Evolutionary conservation across 2,329 filamentous ascomycete genomes (phyloP).

Genomic region (Simplicillium aogashimaense): DNA sequence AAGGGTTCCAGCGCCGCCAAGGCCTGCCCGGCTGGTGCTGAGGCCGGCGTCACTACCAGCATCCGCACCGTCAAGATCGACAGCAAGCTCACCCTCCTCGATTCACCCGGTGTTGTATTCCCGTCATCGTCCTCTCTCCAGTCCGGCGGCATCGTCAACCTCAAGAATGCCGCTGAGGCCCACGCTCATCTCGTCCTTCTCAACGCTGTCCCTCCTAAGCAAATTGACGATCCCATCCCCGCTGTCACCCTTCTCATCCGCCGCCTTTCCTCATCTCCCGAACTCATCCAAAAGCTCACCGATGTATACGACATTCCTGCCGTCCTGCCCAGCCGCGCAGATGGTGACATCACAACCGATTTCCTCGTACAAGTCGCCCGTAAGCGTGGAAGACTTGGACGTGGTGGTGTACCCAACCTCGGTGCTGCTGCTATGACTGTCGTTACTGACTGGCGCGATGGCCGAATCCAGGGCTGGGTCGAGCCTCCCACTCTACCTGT

Average conservation of each 20-base stretch:
- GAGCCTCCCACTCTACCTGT: conserved; percentile 62
- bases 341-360: conserved; percentile 73
- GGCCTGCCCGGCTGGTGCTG: conserved; percentile 80
- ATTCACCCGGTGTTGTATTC: conserved; percentile 93
- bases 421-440: conserved; percentile 83
- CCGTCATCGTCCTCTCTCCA: conserved; percentile 47
- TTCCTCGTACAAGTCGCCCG: conserved; percentile 92
- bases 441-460: conserved; percentile 93
- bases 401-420: conserved; percentile 84
- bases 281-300: conserved; percentile 69
- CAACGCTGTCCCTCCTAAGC: conserved; percentile 86
- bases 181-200: conserved; percentile 80
- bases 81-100: conserved; percentile 85
- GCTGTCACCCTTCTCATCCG: conserved; percentile 78
- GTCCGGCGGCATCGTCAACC: conserved; percentile 30
- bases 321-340: conserved; percentile 54
- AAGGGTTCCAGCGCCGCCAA: conserved; percentile 44
- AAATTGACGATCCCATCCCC: conserved; percentile 85
- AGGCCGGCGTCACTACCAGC: conserved; percentile 84
- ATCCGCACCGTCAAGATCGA: conserved; percentile 88
- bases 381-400: conserved; percentile 80
- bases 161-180: conserved; percentile 57
- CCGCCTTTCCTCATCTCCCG: conserved; percentile 62
- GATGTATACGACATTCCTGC: conserved; percentile 78
- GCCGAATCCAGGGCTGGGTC: conserved; percentile 86